Base-by-base conservation (phyloP, 495 filamentous ascomycete species). In the Penicillium silybi region DNA sequence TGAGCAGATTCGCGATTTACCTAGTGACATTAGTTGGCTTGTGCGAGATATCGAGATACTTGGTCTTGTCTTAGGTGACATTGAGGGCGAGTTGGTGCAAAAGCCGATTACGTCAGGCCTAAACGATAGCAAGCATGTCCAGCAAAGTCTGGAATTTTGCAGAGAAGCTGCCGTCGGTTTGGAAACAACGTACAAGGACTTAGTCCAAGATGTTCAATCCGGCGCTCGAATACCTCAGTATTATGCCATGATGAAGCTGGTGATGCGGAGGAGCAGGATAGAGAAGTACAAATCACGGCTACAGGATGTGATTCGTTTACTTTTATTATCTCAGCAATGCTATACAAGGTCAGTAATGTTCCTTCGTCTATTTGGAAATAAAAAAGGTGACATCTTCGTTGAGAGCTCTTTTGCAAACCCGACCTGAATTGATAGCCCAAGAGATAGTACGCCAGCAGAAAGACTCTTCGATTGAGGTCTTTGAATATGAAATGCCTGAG, bases 291-390 rank as follows among this genome's bases (percentile, higher is more conserved):
- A 23, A 8, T 16, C 42, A 20, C 35, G 22, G 25, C 52, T 54
- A n/a, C 17, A 19, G 1, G 35, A 17, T 11, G 38, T 38, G n/a
- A 26, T 23, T 38, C 45, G 25, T 8, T 26, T 54, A 38, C 40
- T 54, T 16, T 37, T 20, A 13, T 18, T 54, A 4, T 54, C 52
- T n/a, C 52, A 48, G 16, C 52, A 54, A 11, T 54, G 52, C 41
- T 54, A 54, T 48, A 46, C 44, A 6, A 46, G 44, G 44, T 46
- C 5, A 2, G 27, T 46, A n/a, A 15, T 37, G 11, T 16, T 13
- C 10, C 10, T 37, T 37, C 34, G n/a, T 13, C n/a, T 3, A 13
- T 15, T 37, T 37, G 11, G 34, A 37, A 26, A 26, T 37, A 10
- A 37, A 13, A 15, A 16, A 37, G 34, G 3, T 37, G 34, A 16